These are phyloP conservation scores for Stemphylium beticola DNA, from an alignment of 2,329 filamentous ascomycete genomes.

Conservation along the genomic window DNA sequence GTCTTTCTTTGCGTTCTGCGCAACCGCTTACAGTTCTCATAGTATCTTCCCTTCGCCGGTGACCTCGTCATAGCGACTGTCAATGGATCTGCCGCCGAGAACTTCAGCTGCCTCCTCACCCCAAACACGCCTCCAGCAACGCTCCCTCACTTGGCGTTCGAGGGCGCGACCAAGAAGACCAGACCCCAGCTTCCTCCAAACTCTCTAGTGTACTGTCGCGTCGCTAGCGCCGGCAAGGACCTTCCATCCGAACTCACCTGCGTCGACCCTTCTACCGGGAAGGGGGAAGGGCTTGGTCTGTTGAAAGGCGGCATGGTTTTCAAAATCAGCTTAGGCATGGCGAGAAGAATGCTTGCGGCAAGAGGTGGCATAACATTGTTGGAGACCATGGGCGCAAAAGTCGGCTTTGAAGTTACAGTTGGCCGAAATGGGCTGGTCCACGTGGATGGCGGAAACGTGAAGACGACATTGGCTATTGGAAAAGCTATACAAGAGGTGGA, in stretches of 20 bases:
- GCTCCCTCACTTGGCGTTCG: conserved; percentile 89
- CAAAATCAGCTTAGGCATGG: conserved; percentile 77
- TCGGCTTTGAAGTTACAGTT: conserved; percentile 92
- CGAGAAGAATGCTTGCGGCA: conserved; percentile 74
- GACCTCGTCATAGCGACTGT: conserved; percentile 91
- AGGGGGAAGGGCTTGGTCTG: conserved; percentile 84
- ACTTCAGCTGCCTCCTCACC: conserved; percentile 80
- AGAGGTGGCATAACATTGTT: conserved; percentile 71
- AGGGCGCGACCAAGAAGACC: conserved; percentile 90
- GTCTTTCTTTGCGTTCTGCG: conserved; percentile 10
- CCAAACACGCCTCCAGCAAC: conserved; percentile 67
- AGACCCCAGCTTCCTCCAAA: conserved; percentile 77
- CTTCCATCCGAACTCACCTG: conserved; percentile 92
- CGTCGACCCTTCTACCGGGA: conserved; percentile 83
- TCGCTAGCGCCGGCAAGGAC: conserved; percentile 65
- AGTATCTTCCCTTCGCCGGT: conserved; percentile 80
- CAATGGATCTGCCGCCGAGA: conserved; percentile 74
- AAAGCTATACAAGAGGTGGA: conserved; percentile 81
- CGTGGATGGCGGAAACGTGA: conserved; percentile 80
- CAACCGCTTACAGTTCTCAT: conserved; percentile 19
- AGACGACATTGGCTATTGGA: conserved; percentile 78
- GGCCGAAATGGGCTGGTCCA: conserved; percentile 92
- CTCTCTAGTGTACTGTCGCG: conserved; percentile 86
- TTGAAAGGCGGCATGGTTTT: conserved; percentile 88
- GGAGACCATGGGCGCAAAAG: conserved; percentile 79